Evolutionary conservation across 192 early-diverging fungal genomes (phyloP), one percentile per base, ranked within the genome.

Genomic region (Backusella circina): DNA sequence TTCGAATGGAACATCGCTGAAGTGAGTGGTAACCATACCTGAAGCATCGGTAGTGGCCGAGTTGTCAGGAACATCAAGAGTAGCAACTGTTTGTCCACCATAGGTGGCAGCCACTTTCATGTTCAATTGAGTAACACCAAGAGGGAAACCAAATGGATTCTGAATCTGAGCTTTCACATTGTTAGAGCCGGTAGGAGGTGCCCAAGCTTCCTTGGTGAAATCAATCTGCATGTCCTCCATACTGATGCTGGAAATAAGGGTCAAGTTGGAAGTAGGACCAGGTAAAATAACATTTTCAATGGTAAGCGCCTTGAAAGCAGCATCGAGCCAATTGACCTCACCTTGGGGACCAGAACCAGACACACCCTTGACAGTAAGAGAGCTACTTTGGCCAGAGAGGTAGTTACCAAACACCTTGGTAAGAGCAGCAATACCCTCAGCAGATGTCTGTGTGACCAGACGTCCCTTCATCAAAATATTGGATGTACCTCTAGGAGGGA

Each of bases 361-460:
- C 31, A 70, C 37, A 39, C 81, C 81, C 21, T 75, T 70, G 28
- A 82, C 75, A 41, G 81, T 70, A 36, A 82, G 44, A 65, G 61
- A 15, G 13, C 77, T 61, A 37, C 67, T 51, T 16, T 82, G 35
- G 36, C 84, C 88, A 44, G 69, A 67, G 65, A 89, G 82, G 61
- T 84, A 89, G 32, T 85, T 78, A 2, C 82, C 83, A 74, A 89
- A 89, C 7, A 89, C 67, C 7, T 80, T 70, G 18, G 72, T 81
- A 66, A 89, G 77, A n/a, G 85, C 83, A 5, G 69, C 72, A 67
- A 90, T 76, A 30, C 77, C 84, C 3, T 79, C 80, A 31, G 81
- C 67, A 39, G 76, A 75, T 9, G 75, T 82, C 73, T 89, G 90
- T 26, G 83, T 85, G 26, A 84, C 31, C 75, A 91, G 75, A 31